A percentile compares a stretch with the other conserved stretches of the same genome.
phyloP scores from a whole-genome alignment of 768 basidiomycete genomes.

The Leccinum rimulosum region DNA sequence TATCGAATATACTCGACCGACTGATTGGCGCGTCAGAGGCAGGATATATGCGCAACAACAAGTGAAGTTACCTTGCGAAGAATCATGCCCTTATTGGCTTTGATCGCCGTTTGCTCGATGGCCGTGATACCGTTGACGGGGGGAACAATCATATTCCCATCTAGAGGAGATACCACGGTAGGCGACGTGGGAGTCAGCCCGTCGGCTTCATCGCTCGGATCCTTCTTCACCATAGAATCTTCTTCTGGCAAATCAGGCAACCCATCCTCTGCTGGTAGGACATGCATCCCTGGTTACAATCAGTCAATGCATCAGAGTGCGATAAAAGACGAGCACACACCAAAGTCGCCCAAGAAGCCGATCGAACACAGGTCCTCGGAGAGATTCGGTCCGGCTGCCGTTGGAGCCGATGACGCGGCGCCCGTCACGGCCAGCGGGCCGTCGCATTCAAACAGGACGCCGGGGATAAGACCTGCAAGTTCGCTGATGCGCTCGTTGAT shows the following conservation, averaged over 20 bases:
- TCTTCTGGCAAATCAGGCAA: constrained; percentile 32
- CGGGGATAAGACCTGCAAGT: constrained; percentile 84
- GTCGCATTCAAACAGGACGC: constrained; percentile 70
- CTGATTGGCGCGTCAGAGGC: constrained; percentile 23
- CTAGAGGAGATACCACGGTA: constrained; percentile 12
- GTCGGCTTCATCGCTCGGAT: constrained; percentile 31
- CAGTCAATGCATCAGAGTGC: neutral
- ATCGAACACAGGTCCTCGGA: constrained; percentile 23
- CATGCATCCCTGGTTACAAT: constrained; percentile 20
- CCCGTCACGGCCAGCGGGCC: constrained; percentile 26
- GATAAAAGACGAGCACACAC: constrained; percentile 9
- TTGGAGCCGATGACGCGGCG: constrained; percentile 9
- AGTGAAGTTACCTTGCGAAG: constrained; percentile 58
- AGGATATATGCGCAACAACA: neutral
- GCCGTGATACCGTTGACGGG: constrained; percentile 9
- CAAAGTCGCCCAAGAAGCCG: constrained; percentile 19
- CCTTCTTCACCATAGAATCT: constrained; percentile 24
- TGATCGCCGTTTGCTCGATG: constrained; percentile 50
- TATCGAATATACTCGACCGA: constrained; percentile 62
- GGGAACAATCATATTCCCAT: constrained; percentile 2
- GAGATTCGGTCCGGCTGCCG: constrained; percentile 10
- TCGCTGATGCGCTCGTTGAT: constrained; percentile 96
- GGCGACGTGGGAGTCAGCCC: constrained; percentile 19
- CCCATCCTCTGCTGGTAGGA: constrained; percentile 25
- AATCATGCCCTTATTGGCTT: constrained; percentile 96